Conservation (phyloP, 768 basidiomycete species). For the Russula sp. region DNA sequence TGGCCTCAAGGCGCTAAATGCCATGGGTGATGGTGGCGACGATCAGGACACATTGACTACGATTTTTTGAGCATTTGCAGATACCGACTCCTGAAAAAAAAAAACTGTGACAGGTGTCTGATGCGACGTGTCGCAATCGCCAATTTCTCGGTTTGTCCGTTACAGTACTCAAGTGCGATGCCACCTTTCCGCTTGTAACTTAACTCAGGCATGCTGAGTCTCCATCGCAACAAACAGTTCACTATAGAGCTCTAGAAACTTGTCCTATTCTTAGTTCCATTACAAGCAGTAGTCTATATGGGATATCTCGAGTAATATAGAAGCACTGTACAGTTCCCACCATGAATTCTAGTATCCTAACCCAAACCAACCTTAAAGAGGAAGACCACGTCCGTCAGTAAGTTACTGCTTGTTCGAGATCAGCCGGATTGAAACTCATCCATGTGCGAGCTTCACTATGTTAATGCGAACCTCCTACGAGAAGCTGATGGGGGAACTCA, state of each 20-base stretch:
- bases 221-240: neutral
- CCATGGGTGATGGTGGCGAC: slow-evolving; percentile 31
- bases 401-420: slow-evolving; percentile 4
- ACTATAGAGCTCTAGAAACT: neutral
- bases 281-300: slow-evolving; percentile 8
- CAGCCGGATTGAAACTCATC: slow-evolving; percentile 19
- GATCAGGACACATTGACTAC: slow-evolving; percentile 38
- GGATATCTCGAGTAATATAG: slow-evolving; percentile 3
- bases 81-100: neutral
- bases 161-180: neutral
- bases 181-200: neutral
- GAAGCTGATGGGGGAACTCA: slow-evolving; percentile 37
- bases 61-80: slow-evolving; percentile 35
- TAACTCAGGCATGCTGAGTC: neutral
- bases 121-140: slow-evolving; percentile 1
- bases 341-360: neutral
- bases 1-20: slow-evolving; percentile 44
- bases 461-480: neutral
- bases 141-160: neutral
- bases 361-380: neutral
- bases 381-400: neutral
- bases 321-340: slow-evolving; percentile 5
- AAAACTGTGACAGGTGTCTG: slow-evolving; percentile 8
- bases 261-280: slow-evolving; percentile 4
- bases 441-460: slow-evolving; percentile 6